phyloP scores from a whole-genome alignment of 345 rosid species.

The Euclidium syriacum region DNA sequence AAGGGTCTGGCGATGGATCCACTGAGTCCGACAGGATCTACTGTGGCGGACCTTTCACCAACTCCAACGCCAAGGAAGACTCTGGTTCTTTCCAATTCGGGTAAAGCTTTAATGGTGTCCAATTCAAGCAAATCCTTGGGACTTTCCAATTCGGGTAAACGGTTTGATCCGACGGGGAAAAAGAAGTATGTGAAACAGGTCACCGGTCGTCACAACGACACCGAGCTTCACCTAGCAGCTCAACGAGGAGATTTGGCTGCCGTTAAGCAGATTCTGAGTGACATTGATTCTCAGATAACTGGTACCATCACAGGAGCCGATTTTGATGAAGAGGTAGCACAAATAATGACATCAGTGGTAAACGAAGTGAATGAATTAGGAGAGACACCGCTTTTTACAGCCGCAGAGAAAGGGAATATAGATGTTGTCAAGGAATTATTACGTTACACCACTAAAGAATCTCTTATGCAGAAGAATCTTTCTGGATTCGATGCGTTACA shows the following conservation, averaged over 20 bases:
- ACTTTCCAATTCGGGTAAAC: slow-evolving; percentile 60
- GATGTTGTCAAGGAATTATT: slow-evolving; percentile 71
- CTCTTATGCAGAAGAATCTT: slow-evolving; percentile 56
- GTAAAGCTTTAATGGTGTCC: slow-evolving; percentile 51
- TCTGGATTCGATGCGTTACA: slow-evolving; percentile 74
- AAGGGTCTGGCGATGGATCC: slow-evolving; percentile 13
- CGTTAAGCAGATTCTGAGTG: slow-evolving; percentile 59
- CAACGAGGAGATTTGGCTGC: slow-evolving; percentile 69
- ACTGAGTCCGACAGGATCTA: slow-evolving; percentile 25
- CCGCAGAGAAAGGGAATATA: slow-evolving; percentile 82
- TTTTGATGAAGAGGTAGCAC: slow-evolving; percentile 74
- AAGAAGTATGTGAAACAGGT: slow-evolving; percentile 95
- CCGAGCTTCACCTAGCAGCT: slow-evolving; percentile 91
- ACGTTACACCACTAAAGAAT: slow-evolving; percentile 51
- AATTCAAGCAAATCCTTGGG: slow-evolving; percentile 62
- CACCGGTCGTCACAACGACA: slow-evolving; percentile 91
- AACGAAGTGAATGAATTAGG: slow-evolving; percentile 93
- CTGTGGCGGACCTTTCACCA: slow-evolving; percentile 31
- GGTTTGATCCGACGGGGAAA: slow-evolving; percentile 58
- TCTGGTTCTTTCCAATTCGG: slow-evolving; percentile 53
- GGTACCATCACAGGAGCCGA: slow-evolving; percentile 60
- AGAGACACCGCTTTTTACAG: slow-evolving; percentile 80
- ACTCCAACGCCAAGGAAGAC: slow-evolving; percentile 49
- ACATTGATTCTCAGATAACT: slow-evolving; percentile 69
- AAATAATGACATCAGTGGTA: slow-evolving; percentile 64